These are phyloP conservation scores for Ceratocystis cubensis DNA, from an alignment of 2,329 filamentous ascomycete species.

Conservation along the genomic window DNA sequence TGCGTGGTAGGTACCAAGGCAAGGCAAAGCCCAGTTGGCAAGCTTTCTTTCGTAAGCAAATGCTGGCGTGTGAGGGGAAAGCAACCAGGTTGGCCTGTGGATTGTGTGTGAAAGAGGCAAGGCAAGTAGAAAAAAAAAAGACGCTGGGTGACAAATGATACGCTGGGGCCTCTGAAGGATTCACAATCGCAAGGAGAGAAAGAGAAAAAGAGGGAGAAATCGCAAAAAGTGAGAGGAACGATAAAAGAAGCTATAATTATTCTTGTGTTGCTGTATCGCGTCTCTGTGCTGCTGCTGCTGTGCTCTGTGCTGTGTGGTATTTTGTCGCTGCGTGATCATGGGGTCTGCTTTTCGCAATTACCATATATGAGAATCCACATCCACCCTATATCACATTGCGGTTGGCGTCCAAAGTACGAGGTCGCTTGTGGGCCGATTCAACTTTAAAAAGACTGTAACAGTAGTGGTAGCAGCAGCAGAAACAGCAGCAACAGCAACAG, in stretches of 20 bases:
- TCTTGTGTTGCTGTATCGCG: background rate
- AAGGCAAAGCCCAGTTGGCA: background rate
- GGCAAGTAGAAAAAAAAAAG: background rate
- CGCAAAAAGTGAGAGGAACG: background rate
- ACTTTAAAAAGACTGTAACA: background rate
- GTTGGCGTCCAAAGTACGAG: background rate
- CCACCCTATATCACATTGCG: background rate
- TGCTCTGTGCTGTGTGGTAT: background rate
- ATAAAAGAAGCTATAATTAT: background rate
- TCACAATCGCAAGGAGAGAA: background rate
- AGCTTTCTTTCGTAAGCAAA: background rate
- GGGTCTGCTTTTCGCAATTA: background rate
- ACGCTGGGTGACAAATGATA: background rate
- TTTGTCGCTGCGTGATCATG: background rate
- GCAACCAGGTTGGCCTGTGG: background rate
- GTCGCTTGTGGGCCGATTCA: background rate
- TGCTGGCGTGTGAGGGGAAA: slow-evolving; percentile 5
- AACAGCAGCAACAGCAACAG: background rate
- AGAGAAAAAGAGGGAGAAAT: too few species aligned
- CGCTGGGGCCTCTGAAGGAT: slow-evolving; percentile 7
- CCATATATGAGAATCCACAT: background rate
- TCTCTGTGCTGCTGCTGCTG: background rate
- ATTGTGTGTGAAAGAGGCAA: background rate
- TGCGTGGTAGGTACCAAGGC: background rate
- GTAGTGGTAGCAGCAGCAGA: background rate